Evolutionary conservation across 2,329 filamentous ascomycete species (phyloP).

Genomic region (Saccharata proteae): DNA sequence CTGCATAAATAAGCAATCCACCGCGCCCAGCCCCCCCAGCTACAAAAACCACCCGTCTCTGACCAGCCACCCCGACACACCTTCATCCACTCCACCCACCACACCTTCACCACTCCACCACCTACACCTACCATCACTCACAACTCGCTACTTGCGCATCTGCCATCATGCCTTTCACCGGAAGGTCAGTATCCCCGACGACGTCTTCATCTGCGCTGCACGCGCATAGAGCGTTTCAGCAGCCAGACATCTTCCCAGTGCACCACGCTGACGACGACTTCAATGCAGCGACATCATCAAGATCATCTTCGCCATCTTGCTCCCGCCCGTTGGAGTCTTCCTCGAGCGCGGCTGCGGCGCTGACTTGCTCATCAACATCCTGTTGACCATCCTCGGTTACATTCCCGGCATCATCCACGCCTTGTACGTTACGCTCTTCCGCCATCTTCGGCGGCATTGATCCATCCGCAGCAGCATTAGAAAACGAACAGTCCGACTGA

Average conservation of each 20-base stretch:
- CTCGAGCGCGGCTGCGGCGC: slow-evolving; percentile 82
- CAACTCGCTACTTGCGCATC: too few relatives aligned
- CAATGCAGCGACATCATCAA: slow-evolving; percentile 57
- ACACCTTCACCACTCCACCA: background rate
- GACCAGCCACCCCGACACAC: too few relatives aligned
- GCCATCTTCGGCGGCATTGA: slow-evolving; percentile 3
- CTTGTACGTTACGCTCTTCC: slow-evolving; percentile 47
- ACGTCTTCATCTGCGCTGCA: background rate
- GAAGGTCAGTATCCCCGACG: slow-evolving; percentile 30
- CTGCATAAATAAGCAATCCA: too few relatives aligned
- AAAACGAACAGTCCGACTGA: background rate
- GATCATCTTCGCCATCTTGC: slow-evolving; percentile 78
- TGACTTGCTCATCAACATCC: slow-evolving; percentile 85
- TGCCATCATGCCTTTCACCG: slow-evolving; percentile 48
- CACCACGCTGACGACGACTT: slow-evolving; percentile 6
- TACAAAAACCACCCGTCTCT: too few relatives aligned
- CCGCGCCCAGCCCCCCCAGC: too few relatives aligned
- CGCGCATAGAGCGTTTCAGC: slow-evolving; percentile 7
- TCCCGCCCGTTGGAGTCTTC: slow-evolving; percentile 86
- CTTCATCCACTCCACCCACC: background rate
- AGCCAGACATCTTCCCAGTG: too few relatives aligned
- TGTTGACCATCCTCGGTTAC: slow-evolving; percentile 50
- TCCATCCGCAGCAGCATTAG: too few relatives aligned
- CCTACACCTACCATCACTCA: too few relatives aligned
- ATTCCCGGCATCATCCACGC: slow-evolving; percentile 86